Base-by-base conservation (phyloP, 345 rosid species). In the Arabis alpina region DNA sequence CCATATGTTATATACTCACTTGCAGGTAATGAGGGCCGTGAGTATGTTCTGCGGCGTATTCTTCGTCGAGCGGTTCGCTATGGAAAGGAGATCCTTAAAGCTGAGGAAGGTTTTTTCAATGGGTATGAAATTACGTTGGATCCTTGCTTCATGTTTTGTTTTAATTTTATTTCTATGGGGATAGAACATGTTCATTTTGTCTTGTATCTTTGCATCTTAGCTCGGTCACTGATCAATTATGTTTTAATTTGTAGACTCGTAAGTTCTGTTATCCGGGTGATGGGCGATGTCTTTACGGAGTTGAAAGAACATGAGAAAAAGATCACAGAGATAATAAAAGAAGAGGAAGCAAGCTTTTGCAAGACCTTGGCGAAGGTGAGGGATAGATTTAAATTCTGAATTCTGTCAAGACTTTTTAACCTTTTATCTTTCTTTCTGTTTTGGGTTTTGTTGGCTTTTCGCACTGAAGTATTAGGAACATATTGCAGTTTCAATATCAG, bases 41-140 rank as follows among this genome's bases (percentile, higher is more conserved):
- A 94, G 69, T 89, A 94, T 78, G 99, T 94, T 68, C 78, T 94
- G 13, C 82, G 99, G 76, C 93, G 99, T 53, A 92, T 94, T 74
- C 97, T 94, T 73, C 99, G 99, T 40, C 90, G 93, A 74, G 99
- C 98, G 55, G 98, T 94, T 64, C 89, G 98, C 49, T 94, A 89
- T 70, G 96, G 99, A 32, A 87, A 83, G 45, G 98, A 94, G 80
- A 91, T 89, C 68, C 79, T 94, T 8, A 89, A 88, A 77, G 98
- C 97, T 42, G 84, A 76, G 64, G 91, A 89, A 80, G 99, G 99
- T 42, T 94, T 91, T 82, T 92, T 94, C 71, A 88, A 83, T 54
- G 85, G 98, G 99, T 94, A 83, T 30, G 85, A 70, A 64, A 42
- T 28, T 34, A 42, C 1, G 2, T n/a, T 53, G n/a, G 47, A 30